phyloP scores from a whole-genome alignment of 768 basidiomycete species.

The Lactifluus volemus region DNA sequence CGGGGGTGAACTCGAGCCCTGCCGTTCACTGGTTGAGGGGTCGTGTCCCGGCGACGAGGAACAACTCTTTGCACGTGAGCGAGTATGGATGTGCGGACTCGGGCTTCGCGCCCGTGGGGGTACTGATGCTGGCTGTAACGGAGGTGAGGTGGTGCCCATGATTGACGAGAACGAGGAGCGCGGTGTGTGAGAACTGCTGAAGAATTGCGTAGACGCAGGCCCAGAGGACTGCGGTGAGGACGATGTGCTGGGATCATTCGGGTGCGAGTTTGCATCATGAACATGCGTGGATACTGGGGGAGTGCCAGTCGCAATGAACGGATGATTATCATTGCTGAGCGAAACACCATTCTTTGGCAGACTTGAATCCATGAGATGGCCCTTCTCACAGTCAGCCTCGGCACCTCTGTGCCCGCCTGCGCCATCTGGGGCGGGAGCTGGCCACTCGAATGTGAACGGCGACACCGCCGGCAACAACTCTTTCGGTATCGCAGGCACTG shows the following conservation, averaged over 20 bases:
- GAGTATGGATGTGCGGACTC: background rate
- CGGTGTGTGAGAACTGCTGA: constrained; percentile 32
- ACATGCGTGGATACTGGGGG: constrained; percentile 11
- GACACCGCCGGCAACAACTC: constrained; percentile 21
- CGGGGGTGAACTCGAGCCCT: background rate
- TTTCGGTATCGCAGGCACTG: constrained; percentile 53
- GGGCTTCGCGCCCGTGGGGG: background rate
- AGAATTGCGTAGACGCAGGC: constrained; percentile 45
- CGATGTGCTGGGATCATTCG: constrained; percentile 38
- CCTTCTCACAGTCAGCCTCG: background rate
- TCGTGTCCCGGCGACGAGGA: background rate
- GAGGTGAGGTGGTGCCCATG: constrained; percentile 28
- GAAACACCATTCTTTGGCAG: constrained; percentile 23
- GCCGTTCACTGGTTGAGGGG: background rate
- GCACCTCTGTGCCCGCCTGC: background rate
- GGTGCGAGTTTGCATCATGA: background rate
- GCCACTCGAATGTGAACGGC: constrained; percentile 24
- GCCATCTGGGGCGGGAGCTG: constrained; percentile 4
- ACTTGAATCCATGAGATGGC: constrained; percentile 21
- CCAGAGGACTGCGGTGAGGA: constrained; percentile 55
- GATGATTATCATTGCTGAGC: constrained; percentile 7
- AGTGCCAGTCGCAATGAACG: constrained; percentile 13
- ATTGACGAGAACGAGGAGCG: constrained; percentile 53
- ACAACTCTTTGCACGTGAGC: background rate
- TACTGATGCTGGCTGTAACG: background rate